Percentiles rank a stretch among this genome's conserved stretches.
phyloP scores from a whole-genome alignment of 371 early-diverging fungal species.

The Cokeromyces recurvatus region DNA sequence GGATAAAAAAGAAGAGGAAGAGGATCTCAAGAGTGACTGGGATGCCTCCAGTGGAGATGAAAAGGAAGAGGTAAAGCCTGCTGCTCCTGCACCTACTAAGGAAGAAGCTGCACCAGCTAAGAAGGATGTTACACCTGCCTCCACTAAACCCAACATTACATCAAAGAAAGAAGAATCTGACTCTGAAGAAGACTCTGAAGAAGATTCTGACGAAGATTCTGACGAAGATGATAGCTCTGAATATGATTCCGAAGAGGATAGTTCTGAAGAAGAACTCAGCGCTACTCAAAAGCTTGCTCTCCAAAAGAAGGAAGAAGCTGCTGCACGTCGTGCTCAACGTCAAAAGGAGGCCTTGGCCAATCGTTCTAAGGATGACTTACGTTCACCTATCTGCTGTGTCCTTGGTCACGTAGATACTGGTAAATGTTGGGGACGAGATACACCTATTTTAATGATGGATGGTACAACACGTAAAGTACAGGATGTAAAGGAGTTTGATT shows the following conservation, averaged over 20 bases:
- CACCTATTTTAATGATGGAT: no score
- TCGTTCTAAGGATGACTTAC: constrained; percentile 84
- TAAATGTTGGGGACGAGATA: no score
- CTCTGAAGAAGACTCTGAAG: constrained; percentile 14
- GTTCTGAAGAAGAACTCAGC: constrained; percentile 61
- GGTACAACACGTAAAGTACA: no score
- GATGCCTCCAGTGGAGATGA: constrained; percentile 55
- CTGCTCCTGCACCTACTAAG: constrained; percentile 20
- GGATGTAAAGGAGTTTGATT: no score
- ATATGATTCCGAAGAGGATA: constrained; percentile 44
- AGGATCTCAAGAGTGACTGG: constrained; percentile 61
- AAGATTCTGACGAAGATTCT: constrained; percentile 13
- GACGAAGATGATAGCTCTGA: constrained; percentile 46
- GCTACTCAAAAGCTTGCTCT: constrained; percentile 57
- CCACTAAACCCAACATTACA: constrained; percentile 23
- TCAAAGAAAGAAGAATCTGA: constrained; percentile 26
- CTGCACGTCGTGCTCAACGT: constrained; percentile 70
- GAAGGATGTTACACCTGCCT: constrained; percentile 28
- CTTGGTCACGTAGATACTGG: constrained; percentile 99
- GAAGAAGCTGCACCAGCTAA: constrained; percentile 20
- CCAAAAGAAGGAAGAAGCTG: constrained; percentile 77
- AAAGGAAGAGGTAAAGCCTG: constrained; percentile 28
- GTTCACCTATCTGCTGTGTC: constrained; percentile 99
- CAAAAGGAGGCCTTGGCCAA: constrained; percentile 79
- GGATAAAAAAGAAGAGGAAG: constrained; percentile 25